Evolutionary conservation across 208 protist genomes (phyloP).

Genomic region (Acanthamoeba divionensis): DNA sequence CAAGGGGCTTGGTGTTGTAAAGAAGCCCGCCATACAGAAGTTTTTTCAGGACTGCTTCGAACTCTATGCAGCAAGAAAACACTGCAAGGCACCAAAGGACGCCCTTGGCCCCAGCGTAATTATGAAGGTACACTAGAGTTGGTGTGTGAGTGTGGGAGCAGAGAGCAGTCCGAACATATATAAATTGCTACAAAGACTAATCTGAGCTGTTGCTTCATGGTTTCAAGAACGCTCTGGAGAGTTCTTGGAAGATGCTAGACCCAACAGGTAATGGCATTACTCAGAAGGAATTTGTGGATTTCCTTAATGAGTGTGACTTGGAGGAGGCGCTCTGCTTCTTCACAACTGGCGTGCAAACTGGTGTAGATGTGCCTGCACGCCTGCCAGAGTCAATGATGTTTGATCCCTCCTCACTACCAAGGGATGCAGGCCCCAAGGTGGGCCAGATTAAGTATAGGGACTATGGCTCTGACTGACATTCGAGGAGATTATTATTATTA

Average conservation of each 20-base stretch:
- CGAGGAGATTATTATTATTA: no score
- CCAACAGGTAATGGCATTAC: not conserved
- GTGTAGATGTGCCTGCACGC: not conserved
- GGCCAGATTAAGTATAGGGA: not conserved
- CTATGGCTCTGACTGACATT: slow-evolving; percentile 29
- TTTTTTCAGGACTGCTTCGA: slow-evolving; percentile 49
- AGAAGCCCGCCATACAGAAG: not conserved
- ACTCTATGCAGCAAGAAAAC: not conserved
- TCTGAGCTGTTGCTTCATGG: not conserved
- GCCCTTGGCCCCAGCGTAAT: not conserved
- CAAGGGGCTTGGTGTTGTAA: slow-evolving; percentile 18
- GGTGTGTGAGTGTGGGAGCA: not conserved
- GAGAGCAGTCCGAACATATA: not conserved
- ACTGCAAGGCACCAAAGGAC: not conserved
- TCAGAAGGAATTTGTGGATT: slow-evolving; percentile 7
- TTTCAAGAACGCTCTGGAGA: not conserved
- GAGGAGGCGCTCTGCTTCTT: slow-evolving; percentile 21
- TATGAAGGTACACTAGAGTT: not conserved
- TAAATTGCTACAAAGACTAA: not conserved
- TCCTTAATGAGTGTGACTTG: slow-evolving; percentile 30
- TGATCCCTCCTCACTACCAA: not conserved
- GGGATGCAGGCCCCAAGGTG: not conserved
- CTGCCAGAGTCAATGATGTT: slow-evolving; percentile 41
- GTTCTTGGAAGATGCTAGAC: no score
- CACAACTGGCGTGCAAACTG: not conserved